Conservation (phyloP, 805 yeast genomes). For the Suhomyces canberraensis region DNA sequence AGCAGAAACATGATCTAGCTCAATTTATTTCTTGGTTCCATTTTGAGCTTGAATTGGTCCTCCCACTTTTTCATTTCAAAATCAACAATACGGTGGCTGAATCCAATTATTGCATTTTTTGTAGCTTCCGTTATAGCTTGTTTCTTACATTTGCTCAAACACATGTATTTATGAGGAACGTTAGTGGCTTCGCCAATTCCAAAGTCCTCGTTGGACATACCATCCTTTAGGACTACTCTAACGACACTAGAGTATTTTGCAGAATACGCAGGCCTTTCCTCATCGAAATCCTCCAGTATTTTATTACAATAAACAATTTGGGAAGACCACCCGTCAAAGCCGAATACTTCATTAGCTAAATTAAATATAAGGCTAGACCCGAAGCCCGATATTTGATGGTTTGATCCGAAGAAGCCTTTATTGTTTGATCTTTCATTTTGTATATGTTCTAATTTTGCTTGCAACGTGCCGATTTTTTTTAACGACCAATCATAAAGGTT, state of each 20-base stretch:
- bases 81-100: conserved; percentile 22
- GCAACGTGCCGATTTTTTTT: conserved; percentile 45
- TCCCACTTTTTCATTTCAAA: conserved; percentile 21
- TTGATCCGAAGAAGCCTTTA: conserved; percentile 4
- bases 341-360: conserved; percentile 51
- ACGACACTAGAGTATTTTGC: conserved; percentile 28
- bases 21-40: too few relatives aligned
- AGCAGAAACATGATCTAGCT: too few relatives aligned
- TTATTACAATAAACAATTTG: conserved; percentile 28
- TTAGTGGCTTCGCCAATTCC: conserved; percentile 40
- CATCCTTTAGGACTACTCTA: conserved; percentile 41
- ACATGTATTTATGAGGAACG: conserved; percentile 30
- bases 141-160: conserved; percentile 42
- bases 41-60: neutral
- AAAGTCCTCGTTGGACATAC: conserved; percentile 32
- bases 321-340: conserved; percentile 57
- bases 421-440: conserved; percentile 16
- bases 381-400: neutral
- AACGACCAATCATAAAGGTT: conserved; percentile 46
- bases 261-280: conserved; percentile 17
- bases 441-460: conserved; percentile 42
- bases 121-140: conserved; percentile 47
- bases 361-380: conserved; percentile 27
- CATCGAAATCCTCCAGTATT: conserved; percentile 19
- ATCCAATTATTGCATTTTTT: conserved; percentile 39